A percentile compares a stretch with the other conserved stretches of the same genome.
Evolutionary conservation across 1,284 basidiomycete genomes (phyloP).

Genomic region (Malassezia dermatis): DNA sequence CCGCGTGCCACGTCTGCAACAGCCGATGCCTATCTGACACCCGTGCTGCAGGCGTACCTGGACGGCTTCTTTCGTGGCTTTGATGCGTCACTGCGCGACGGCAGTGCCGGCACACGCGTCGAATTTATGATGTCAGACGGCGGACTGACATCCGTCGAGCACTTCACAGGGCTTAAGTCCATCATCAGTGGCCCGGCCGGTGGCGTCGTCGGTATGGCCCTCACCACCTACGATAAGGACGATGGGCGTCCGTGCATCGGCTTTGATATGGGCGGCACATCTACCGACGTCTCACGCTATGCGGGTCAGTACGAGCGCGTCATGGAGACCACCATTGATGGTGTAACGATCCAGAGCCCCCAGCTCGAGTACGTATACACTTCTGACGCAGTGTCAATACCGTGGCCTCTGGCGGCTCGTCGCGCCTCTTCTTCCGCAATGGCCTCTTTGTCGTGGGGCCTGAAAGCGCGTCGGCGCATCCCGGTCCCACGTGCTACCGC

Average conservation of each 20-base stretch:
- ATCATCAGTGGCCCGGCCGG: conserved; percentile 79
- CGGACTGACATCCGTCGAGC: conserved; percentile 69
- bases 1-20: conserved; percentile 82
- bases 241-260: conserved; percentile 60
- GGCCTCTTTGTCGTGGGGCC: conserved; percentile 44
- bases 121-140: conserved; percentile 53
- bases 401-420: conserved; percentile 41
- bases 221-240: conserved; percentile 68
- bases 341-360: conserved; percentile 74
- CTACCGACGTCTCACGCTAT: conserved; percentile 76
- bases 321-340: conserved; percentile 82
- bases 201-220: conserved; percentile 74
- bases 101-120: conserved; percentile 42
- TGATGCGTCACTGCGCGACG: conserved; percentile 58
- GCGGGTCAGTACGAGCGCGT: conserved; percentile 75
- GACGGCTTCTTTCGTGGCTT: conserved; percentile 85
- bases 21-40: conserved; percentile 92
- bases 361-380: conserved; percentile 51
- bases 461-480: conserved; percentile 43
- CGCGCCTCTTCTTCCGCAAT: conserved; percentile 43
- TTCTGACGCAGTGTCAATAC: conserved; percentile 32
- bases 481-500: conserved; percentile 43
- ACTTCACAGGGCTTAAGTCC: conserved; percentile 77
- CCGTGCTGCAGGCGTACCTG: conserved; percentile 73
- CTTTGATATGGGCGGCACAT: conserved; percentile 60